A percentile compares a stretch with the other conserved stretches of the same genome.
phyloP scores from a whole-genome alignment of 2,329 filamentous ascomycete species.

The Cytospora schulzeri region DNA sequence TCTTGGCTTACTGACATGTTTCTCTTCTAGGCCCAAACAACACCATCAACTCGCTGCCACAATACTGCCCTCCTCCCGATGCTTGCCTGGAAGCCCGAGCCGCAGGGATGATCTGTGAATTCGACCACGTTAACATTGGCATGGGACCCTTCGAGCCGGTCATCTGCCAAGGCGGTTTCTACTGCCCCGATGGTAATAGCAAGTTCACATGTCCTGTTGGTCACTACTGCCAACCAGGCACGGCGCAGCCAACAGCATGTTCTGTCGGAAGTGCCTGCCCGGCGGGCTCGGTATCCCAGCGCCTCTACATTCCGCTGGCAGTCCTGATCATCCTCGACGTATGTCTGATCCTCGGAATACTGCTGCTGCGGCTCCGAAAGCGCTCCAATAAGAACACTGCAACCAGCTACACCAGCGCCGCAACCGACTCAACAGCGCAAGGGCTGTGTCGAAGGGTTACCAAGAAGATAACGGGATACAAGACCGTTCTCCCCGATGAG shows the following conservation, averaged over 20 bases:
- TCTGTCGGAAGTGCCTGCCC: slow-evolving; percentile 49
- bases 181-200: slow-evolving; percentile 49
- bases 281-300: slow-evolving; percentile 44
- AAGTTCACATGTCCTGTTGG: slow-evolving; percentile 49
- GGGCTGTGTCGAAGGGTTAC: slow-evolving; percentile 9
- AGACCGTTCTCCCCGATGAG: slow-evolving; percentile 2
- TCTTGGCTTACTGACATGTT: slow-evolving; percentile 17
- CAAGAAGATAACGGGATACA: neutral
- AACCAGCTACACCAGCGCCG: neutral
- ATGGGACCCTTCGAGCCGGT: slow-evolving; percentile 55
- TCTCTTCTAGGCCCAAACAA: slow-evolving; percentile 43
- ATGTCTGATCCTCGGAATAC: slow-evolving; percentile 41
- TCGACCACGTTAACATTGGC: slow-evolving; percentile 39
- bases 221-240: slow-evolving; percentile 54
- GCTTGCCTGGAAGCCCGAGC: slow-evolving; percentile 42
- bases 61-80: slow-evolving; percentile 45
- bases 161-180: slow-evolving; percentile 51
- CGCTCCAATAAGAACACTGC: slow-evolving; percentile 37
- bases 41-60: slow-evolving; percentile 48
- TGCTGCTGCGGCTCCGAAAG: slow-evolving; percentile 40
- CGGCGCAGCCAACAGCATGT: slow-evolving; percentile 50
- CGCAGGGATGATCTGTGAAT: slow-evolving; percentile 38
- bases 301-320: slow-evolving; percentile 46
- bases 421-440: neutral
- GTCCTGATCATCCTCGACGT: slow-evolving; percentile 48